Evolutionary conservation across 202 grass and related monocot genomes (phyloP).

Genomic region (Musa balbisiana): DNA sequence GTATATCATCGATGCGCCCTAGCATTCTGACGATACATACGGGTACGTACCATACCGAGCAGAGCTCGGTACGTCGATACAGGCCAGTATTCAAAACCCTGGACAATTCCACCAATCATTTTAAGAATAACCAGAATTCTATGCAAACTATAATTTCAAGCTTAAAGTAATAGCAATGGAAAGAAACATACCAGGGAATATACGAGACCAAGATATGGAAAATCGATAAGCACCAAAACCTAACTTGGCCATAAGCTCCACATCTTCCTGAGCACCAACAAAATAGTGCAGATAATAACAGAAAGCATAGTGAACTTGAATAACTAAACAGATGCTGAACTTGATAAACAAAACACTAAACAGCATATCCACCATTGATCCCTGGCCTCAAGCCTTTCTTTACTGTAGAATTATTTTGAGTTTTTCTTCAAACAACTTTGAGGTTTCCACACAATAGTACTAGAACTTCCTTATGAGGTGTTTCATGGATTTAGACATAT

Average conservation of each 20-base stretch:
- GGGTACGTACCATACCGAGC: no score
- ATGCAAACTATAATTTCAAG: background rate
- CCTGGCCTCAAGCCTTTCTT: background rate
- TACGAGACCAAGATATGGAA: conserved; percentile 93
- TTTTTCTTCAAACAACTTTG: background rate
- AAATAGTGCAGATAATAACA: background rate
- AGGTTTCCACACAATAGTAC: background rate
- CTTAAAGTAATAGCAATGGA: conserved; percentile 8
- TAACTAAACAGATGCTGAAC: no score
- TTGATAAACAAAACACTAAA: background rate
- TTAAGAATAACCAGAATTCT: no score
- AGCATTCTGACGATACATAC: no score
- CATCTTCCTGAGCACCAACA: conserved; percentile 68
- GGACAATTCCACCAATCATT: no score
- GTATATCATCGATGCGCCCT: no score
- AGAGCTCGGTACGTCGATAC: no score
- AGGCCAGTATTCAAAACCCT: no score
- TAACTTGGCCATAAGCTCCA: conserved; percentile 81
- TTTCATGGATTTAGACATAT: background rate
- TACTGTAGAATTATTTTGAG: background rate
- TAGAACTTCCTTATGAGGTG: background rate
- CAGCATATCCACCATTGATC: background rate
- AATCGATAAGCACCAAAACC: conserved; percentile 88
- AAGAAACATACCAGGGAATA: conserved; percentile 71
- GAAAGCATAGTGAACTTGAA: background rate